phyloP scores from a whole-genome alignment of 176 grass and related monocot genomes.

The Dendrocalamus sinicus region DNA sequence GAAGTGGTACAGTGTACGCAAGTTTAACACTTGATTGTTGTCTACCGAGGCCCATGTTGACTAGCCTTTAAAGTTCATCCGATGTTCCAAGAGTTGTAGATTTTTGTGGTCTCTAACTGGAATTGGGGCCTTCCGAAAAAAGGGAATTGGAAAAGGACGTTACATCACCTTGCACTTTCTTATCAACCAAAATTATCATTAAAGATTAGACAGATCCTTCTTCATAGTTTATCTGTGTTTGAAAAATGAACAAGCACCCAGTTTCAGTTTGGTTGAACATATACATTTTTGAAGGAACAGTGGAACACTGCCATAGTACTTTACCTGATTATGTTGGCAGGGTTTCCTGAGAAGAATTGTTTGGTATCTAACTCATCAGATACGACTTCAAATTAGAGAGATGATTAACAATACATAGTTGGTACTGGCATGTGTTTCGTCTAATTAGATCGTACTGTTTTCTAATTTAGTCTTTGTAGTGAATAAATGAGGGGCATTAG shows the following conservation, averaged over 20 bases:
- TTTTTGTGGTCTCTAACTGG: slow-evolving; percentile 16
- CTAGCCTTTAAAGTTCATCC: slow-evolving; percentile 16
- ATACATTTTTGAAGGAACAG: neutral
- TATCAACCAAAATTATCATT: slow-evolving; percentile 26
- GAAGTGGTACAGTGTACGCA: slow-evolving; percentile 13
- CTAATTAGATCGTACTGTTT: neutral
- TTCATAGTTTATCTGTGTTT: neutral
- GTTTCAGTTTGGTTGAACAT: slow-evolving; percentile 12
- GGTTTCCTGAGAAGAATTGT: neutral
- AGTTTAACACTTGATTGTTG: slow-evolving; percentile 10
- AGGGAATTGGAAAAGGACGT: slow-evolving; percentile 7
- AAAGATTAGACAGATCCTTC: slow-evolving; percentile 13
- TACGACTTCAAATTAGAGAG: neutral
- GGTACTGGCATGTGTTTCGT: neutral
- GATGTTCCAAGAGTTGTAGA: slow-evolving; percentile 20
- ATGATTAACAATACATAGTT: slow-evolving; percentile 4
- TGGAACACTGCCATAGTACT: neutral
- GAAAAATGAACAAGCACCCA: neutral
- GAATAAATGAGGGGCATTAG: neutral
- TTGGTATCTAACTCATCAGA: slow-evolving; percentile 13
- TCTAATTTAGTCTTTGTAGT: neutral
- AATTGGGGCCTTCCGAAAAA: neutral
- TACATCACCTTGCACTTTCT: neutral
- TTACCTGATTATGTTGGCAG: neutral
- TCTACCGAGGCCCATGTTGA: neutral